phyloP scores from a whole-genome alignment of 208 protist species.

The Trypanosoma cruzi region DNA sequence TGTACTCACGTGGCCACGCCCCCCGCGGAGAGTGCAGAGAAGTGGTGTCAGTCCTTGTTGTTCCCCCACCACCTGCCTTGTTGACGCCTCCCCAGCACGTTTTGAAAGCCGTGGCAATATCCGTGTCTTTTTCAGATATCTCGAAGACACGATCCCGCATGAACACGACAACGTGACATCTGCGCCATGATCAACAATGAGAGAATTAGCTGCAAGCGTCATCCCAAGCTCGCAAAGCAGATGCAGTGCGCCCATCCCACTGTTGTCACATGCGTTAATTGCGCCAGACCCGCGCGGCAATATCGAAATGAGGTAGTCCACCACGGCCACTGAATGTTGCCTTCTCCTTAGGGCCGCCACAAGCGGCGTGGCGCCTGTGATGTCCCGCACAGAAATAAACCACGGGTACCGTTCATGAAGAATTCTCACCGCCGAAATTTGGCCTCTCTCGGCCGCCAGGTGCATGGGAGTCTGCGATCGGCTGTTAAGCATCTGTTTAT shows the following conservation, averaged over 20 bases:
- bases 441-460: constrained; percentile 49
- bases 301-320: constrained; percentile 55
- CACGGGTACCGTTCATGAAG: constrained; percentile 42
- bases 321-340: constrained; percentile 36
- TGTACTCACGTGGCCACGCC: constrained; percentile 20
- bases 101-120: not conserved
- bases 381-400: constrained; percentile 39
- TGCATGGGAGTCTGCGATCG: constrained; percentile 76
- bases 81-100: not conserved
- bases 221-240: constrained; percentile 53
- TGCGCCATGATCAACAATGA: constrained; percentile 65
- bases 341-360: constrained; percentile 57
- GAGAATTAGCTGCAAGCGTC: constrained; percentile 36
- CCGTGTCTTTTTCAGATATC: constrained; percentile 31
- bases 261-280: constrained; percentile 42
- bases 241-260: constrained; percentile 63
- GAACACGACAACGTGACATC: constrained; percentile 24
- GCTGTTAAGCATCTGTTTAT: constrained; percentile 40
- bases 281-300: constrained; percentile 41
- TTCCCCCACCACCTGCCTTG: not conserved
- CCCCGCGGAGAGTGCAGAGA: constrained; percentile 31
- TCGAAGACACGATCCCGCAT: not conserved
- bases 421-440: constrained; percentile 44
- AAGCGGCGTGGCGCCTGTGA: constrained; percentile 74
- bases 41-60: constrained; percentile 45